These are phyloP conservation scores for Boechera divaricarpa DNA, from an alignment of 345 rosid genomes.

Conservation along the genomic window DNA sequence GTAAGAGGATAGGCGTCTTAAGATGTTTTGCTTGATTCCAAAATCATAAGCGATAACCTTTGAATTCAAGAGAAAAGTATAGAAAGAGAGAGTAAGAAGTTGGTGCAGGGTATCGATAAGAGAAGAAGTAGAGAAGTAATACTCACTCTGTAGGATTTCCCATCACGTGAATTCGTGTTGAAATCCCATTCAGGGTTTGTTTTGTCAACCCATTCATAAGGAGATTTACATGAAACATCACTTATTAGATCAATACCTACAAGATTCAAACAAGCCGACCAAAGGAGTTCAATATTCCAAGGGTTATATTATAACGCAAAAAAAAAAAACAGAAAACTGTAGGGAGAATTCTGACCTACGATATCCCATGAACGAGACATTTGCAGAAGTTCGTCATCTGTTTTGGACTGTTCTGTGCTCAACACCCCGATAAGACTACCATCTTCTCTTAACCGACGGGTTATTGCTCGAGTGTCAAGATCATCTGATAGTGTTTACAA, in stretches of 20 bases:
- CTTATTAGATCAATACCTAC: slow-evolving; percentile 90
- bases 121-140: slow-evolving; percentile 9
- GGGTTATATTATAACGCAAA: background rate
- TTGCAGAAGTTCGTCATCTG: slow-evolving; percentile 77
- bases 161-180: slow-evolving; percentile 35
- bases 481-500: slow-evolving; percentile 60
- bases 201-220: slow-evolving; percentile 81
- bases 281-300: background rate
- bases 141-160: slow-evolving; percentile 59
- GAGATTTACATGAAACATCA: slow-evolving; percentile 74
- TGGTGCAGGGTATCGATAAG: slow-evolving; percentile 14
- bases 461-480: slow-evolving; percentile 95
- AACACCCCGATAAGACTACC: slow-evolving; percentile 97
- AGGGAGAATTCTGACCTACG: slow-evolving; percentile 55
- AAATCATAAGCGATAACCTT: slow-evolving; percentile 92
- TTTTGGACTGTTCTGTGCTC: slow-evolving; percentile 79
- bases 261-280: slow-evolving; percentile 37
- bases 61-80: slow-evolving; percentile 29
- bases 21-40: slow-evolving; percentile 92
- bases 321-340: background rate
- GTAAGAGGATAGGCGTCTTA: slow-evolving; percentile 79
- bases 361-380: slow-evolving; percentile 95
- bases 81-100: slow-evolving; percentile 18
- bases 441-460: slow-evolving; percentile 88
- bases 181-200: slow-evolving; percentile 85